These are phyloP conservation scores for Eremochloa ophiuroides DNA, from an alignment of 176 grass and related monocot genomes.

Conservation along the genomic window DNA sequence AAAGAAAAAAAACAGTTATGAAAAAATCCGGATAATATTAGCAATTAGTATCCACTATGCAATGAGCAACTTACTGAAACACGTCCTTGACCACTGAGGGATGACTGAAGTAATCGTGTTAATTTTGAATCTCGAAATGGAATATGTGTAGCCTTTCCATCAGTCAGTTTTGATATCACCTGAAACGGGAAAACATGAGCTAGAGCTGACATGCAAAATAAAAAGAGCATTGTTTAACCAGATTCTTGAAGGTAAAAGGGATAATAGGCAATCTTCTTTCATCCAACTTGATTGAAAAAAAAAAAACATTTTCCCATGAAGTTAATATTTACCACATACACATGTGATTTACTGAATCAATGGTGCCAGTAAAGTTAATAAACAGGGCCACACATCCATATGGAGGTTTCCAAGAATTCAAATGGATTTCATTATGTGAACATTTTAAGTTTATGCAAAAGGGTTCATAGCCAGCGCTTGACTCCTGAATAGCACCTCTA, in stretches of 20 bases:
- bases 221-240: constrained; percentile 15
- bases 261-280: neutral
- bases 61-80: constrained; percentile 75
- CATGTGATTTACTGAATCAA: neutral
- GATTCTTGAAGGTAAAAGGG: constrained; percentile 14
- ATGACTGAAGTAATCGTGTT: constrained; percentile 97
- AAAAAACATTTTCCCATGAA: neutral
- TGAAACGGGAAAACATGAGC: constrained; percentile 23
- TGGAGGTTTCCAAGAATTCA: neutral
- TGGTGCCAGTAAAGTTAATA: neutral
- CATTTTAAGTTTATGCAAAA: neutral
- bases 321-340: neutral
- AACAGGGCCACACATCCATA: neutral
- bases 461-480: neutral
- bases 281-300: neutral
- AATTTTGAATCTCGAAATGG: constrained; percentile 98
- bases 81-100: constrained; percentile 97
- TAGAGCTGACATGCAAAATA: neutral
- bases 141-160: constrained; percentile 91
- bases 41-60: neutral
- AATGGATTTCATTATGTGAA: neutral
- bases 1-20: constrained; percentile 21
- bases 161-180: constrained; percentile 98
- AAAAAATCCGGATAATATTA: constrained; percentile 17
- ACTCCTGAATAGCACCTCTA: neutral